Evolutionary conservation across 2,329 filamentous ascomycete species (phyloP).

Genomic region (Neonectria hederae): DNA sequence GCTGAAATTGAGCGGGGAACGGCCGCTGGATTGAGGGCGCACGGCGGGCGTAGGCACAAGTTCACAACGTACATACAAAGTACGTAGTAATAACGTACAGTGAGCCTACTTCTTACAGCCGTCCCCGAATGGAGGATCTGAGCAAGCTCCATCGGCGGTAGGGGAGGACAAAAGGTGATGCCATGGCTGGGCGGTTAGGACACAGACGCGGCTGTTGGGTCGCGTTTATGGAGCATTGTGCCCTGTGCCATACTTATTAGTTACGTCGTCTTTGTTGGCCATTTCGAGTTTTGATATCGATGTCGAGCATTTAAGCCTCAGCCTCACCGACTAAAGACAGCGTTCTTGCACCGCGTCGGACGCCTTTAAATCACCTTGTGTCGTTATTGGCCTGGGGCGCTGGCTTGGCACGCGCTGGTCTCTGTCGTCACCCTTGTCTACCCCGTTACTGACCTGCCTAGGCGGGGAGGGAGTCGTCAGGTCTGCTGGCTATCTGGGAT

Average conservation of each 20-base stretch:
- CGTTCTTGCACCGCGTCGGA: background rate
- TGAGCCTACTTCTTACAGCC: background rate
- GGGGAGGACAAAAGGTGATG: background rate
- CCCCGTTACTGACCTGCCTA: constrained; percentile 19
- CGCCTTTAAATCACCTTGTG: background rate
- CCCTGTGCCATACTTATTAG: background rate
- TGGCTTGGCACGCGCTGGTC: background rate
- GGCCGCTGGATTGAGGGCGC: constrained; percentile 44
- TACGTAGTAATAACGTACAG: background rate
- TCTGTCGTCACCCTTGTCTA: background rate
- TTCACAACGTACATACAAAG: background rate
- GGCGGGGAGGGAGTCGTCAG: constrained; percentile 3
- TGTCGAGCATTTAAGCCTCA: background rate
- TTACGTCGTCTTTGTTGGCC: background rate
- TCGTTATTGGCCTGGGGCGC: constrained; percentile 3
- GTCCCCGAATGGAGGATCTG: background rate
- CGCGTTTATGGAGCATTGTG: background rate
- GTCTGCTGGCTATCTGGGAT: constrained; percentile 15
- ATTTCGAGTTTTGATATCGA: background rate
- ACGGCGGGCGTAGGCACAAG: constrained; percentile 6
- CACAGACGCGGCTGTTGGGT: background rate
- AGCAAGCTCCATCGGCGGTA: background rate
- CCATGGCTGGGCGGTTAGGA: background rate
- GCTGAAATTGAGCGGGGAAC: constrained; percentile 37
- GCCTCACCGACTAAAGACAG: constrained; percentile 4